Base-by-base conservation (phyloP, 225 moss, liverwort and hornwort species). In the Sphagnum contortum region DNA sequence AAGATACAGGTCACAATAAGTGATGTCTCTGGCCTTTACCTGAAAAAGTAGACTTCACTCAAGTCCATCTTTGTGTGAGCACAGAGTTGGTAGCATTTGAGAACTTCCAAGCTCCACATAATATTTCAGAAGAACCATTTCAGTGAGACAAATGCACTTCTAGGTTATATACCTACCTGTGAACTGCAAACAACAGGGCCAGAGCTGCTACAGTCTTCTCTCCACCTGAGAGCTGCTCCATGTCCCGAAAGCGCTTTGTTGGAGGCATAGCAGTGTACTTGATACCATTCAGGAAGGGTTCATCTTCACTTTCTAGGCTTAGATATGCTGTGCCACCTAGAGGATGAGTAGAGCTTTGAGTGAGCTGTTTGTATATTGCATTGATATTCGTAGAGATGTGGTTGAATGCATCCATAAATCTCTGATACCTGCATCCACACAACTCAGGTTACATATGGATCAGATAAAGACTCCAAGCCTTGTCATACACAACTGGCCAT, bases 181-280 rank as follows among this genome's bases (percentile, higher is more conserved):
- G 93, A 66, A 93, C 91, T 12, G 98, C 93, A 70, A 98, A 93
- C 44, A 98, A 82, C 58, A 98, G 91, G 5, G 98, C 98, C 46
- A 93, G 89, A 66, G 93, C 98, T 6, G 93, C 98, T 73, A 98
- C 98, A 50, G 93, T 98, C 73, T 98, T 98, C 73, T 98, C 98
- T 66, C 98, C 98, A 76, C 93, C 98, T 3, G 98, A 98, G 9
- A 98, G 82, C 61, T 98, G 98, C 83, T 98, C 98, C 93, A 98
- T 98, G 48, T 98, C 93, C 56, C 93, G 85, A 69, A 98, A 98
- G 52, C 93, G 77, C 74, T 98, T 98, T 7, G 98, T 91, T 46
- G 93, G 89, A 61, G 98, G 98, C 98, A 98, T 98, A 49, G 91
- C 98, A 47, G 91, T 91, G 64, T 93, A 98, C 72, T 98, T 98